Evolutionary conservation across 1,139 yeast genomes (phyloP), one percentile per base, ranked within the genome.

Genomic region (Suhomyces guaymorum): DNA sequence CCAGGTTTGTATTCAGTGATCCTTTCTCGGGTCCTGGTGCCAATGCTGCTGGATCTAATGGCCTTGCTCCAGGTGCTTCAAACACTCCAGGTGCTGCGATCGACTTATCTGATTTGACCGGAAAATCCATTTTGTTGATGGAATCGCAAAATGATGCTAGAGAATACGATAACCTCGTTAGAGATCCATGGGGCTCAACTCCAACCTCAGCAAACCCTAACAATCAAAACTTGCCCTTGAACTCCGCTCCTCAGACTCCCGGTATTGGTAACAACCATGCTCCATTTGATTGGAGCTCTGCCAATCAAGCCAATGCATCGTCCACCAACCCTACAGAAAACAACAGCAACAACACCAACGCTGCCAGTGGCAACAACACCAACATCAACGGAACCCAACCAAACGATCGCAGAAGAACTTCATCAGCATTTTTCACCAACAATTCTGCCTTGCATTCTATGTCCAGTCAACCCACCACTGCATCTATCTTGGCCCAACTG

Each of bases 1-100:
- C 86, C n/a, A 67, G 88, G 46, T 82, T 82, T 50, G 67, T 82
- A 10, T 82, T 82, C 51, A 74, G 81, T 46, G 88, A 81, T 54
- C 85, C 87, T 9, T 80, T 81, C 51, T 54, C 65, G 3, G 58
- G 57, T 16, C 42, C 48, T 17, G 38, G 47, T 25, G 56, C 56
- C 15, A 44, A 47, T 15, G 31, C 47, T 15, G 31, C 47, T 26
- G 42, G 44, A 28, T 35, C 50, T 5, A 40, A 43, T 13, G 48
- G 52, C 10, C 33, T 46, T 15, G 41, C 59, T 28, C 35, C 49
- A 20, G 18, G 48, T 20, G 15, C 42, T 26, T 41, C 42, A 17
- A 32, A 19, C 24, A 29, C 40, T 37, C 26, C 39, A 32, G 15
- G 53, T 31, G 24, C 54, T 26, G 40, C 46, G 11, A 60, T 65